Conservation (phyloP, 768 basidiomycete genomes). For the Boletus rufocinnamomeus region DNA sequence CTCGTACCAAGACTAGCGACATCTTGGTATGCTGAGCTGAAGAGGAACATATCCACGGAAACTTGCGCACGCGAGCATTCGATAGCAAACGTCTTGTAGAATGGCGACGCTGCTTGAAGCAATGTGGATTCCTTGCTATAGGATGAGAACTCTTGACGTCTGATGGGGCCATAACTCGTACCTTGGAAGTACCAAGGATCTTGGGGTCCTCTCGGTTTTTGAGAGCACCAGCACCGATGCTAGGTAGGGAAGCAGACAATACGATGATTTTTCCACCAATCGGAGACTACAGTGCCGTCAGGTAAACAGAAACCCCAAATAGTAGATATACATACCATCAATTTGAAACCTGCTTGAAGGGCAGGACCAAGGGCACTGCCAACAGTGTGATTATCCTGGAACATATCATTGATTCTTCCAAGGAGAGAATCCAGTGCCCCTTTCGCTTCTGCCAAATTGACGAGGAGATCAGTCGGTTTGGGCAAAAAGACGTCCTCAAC, state of each 20-base stretch:
- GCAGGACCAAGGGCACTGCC: conserved; percentile 96
- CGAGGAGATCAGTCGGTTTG: conserved; percentile 93
- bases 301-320: background rate
- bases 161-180: conserved; percentile 26
- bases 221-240: conserved; percentile 83
- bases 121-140: conserved; percentile 77
- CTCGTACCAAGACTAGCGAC: conserved; percentile 82
- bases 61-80: conserved; percentile 97
- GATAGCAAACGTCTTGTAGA: conserved; percentile 99
- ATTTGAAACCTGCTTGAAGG: conserved; percentile 92
- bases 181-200: conserved; percentile 92
- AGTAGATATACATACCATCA: conserved; percentile 63
- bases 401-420: conserved; percentile 90
- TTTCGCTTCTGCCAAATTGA: conserved; percentile 87
- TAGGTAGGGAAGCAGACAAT: conserved; percentile 83
- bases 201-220: conserved; percentile 98
- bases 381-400: conserved; percentile 91
- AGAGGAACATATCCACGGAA: conserved; percentile 99
- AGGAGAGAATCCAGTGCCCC: conserved; percentile 80
- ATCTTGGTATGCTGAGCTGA: conserved; percentile 91
- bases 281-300: conserved; percentile 54
- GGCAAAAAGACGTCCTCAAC: conserved; percentile 97
- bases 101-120: conserved; percentile 89
- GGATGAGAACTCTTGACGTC: conserved; percentile 2
- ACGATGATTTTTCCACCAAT: conserved; percentile 95